Evolutionary conservation across 2,329 filamentous ascomycete species (phyloP).

Genomic region (Pseudocercospora musae): DNA sequence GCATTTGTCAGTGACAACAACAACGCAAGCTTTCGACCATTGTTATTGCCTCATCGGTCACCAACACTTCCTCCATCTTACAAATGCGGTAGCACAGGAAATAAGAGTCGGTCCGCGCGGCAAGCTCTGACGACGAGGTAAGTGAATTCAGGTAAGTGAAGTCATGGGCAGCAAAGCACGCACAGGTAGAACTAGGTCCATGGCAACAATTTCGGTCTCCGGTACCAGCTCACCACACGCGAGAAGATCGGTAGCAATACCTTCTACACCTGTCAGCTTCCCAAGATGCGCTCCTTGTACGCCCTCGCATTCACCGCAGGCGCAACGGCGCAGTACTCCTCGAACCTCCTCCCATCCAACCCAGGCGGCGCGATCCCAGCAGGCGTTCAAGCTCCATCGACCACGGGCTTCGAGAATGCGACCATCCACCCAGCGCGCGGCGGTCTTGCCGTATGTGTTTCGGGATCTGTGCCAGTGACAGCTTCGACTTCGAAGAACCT

Average conservation of each 20-base stretch:
- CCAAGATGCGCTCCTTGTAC: constrained; percentile 1
- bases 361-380: constrained; percentile 20
- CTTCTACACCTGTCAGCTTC: neutral
- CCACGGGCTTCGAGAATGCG: constrained; percentile 18
- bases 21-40: neutral
- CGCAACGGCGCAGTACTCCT: constrained; percentile 12
- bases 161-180: neutral
- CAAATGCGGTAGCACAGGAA: neutral
- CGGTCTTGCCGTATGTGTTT: constrained; percentile 30
- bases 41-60: neutral
- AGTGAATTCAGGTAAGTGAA: neutral
- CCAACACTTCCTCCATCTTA: neutral
- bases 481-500: constrained; percentile 28
- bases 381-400: constrained; percentile 12
- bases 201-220: neutral
- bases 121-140: neutral
- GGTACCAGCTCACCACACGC: neutral
- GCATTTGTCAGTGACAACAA: neutral
- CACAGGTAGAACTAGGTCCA: neutral
- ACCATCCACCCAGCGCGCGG: constrained; percentile 26
- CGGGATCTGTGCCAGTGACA: constrained; percentile 27
- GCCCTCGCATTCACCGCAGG: constrained; percentile 10
- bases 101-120: neutral
- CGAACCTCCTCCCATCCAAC: constrained; percentile 14
- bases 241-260: neutral